phyloP scores from a whole-genome alignment of 441 rosid genomes.

The Eutrema salsugineum region DNA sequence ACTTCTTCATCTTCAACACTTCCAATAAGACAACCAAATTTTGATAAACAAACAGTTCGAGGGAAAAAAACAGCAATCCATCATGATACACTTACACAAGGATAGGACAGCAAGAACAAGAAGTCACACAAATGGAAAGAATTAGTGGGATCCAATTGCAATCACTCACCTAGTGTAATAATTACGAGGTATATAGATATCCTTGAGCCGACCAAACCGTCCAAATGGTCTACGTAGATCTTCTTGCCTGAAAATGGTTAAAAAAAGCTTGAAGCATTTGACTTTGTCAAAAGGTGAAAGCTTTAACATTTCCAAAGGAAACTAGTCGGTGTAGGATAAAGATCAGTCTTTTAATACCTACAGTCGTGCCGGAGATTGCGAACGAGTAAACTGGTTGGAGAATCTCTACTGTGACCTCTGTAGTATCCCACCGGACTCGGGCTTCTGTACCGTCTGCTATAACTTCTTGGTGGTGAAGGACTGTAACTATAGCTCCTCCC shows the following conservation, averaged over 20 bases:
- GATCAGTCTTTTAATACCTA: constrained; percentile 40
- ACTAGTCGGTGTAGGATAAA: not conserved
- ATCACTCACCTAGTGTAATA: constrained; percentile 77
- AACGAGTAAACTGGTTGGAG: constrained; percentile 86
- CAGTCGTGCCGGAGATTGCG: constrained; percentile 84
- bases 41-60: constrained; percentile 46
- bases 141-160: not conserved
- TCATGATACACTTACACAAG: constrained; percentile 15
- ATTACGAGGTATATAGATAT: constrained; percentile 86
- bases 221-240: constrained; percentile 83
- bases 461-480: constrained; percentile 75
- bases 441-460: constrained; percentile 56
- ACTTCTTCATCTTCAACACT: constrained; percentile 69
- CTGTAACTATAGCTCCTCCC: constrained; percentile 85
- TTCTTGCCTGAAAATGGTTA: constrained; percentile 58
- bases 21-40: constrained; percentile 72
- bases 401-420: constrained; percentile 54
- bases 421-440: constrained; percentile 65
- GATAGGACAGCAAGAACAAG: no score
- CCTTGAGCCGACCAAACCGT: constrained; percentile 88
- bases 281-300: not conserved
- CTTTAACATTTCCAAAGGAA: not conserved
- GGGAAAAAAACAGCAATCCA: constrained; percentile 29
- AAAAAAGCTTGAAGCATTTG: not conserved
- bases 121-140: not conserved